Percentiles rank a stretch among this genome's conserved stretches.
Conservation (phyloP, 1,139 yeast species). For the Yamadazyma pseudoaaseri region DNA sequence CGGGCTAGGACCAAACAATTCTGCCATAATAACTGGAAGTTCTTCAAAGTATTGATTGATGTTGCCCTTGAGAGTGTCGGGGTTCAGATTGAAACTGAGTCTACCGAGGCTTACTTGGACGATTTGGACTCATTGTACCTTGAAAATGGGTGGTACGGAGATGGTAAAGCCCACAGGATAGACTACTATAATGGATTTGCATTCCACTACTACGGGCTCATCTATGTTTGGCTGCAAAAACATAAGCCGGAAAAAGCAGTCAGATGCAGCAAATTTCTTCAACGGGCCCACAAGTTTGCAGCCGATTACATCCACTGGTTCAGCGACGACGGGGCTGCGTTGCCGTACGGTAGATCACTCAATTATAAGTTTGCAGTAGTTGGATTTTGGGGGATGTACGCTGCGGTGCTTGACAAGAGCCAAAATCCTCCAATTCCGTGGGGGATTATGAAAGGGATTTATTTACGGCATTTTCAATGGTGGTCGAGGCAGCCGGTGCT, state of each 20-base stretch:
- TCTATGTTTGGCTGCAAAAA: constrained; percentile 14
- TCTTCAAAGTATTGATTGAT: constrained; percentile 24
- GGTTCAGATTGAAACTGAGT: constrained; percentile 11
- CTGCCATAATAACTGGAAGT: constrained; percentile 23
- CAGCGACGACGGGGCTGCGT: constrained; percentile 20
- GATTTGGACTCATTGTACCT: constrained; percentile 21
- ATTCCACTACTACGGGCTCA: constrained; percentile 23
- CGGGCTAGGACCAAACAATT: constrained; percentile 15
- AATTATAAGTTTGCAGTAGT: constrained; percentile 25
- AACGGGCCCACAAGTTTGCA: constrained; percentile 20
- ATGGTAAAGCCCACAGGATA: constrained; percentile 20
- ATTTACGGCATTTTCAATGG: constrained; percentile 22
- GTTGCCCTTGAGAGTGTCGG: constrained; percentile 23
- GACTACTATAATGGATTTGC: constrained; percentile 30
- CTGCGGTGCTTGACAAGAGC: constrained; percentile 16
- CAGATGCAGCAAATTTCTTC: constrained; percentile 13
- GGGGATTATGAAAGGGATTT: constrained; percentile 23
- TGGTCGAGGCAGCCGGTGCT: constrained; percentile 25
- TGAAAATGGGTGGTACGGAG: constrained; percentile 28
- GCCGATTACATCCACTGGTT: constrained; percentile 19
- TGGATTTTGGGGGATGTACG: constrained; percentile 26
- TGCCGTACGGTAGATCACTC: constrained; percentile 27
- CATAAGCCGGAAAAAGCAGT: constrained; percentile 13
- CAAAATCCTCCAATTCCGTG: constrained; percentile 11
- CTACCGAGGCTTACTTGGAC: constrained; percentile 15